Evolutionary conservation across 768 basidiomycete genomes (phyloP), one percentile per base, ranked within the genome.

Genomic region (Tulasnella sp.): DNA sequence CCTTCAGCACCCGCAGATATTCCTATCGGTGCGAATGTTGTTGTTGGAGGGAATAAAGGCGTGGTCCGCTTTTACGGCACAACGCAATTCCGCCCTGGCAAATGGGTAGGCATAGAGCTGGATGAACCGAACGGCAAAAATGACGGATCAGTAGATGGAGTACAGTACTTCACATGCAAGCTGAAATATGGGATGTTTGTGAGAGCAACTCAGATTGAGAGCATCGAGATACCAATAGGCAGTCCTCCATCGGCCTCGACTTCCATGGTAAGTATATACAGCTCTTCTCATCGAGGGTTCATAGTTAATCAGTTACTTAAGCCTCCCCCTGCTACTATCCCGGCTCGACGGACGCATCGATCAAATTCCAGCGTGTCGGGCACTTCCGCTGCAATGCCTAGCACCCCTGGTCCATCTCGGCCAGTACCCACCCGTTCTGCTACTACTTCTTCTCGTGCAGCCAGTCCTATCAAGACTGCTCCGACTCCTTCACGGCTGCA

Each of bases 91-190:
- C 76, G 86, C 19, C 65, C 78, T 1, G 95, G 95, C 0, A 89
- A 84, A 72, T 99, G 93, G 93, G 74, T 95, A 44, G 95, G 95
- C 8, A 78, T 98, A 47, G 91, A 93, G 61, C 74, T 99, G 40
- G 76, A 73, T 51, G 80, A 82, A 59, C 66, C 77, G 6, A 81
- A 76, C 39, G 95, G 95, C 33, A 99, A 98, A 79, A 99, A 99
- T 69, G 87, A 98, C 59, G 95, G 95, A 1, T 75, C 78, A 1
- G 83, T 99, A 6, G 71, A 81, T 31, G 89, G 83, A 13, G 65
- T 78, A 43, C 56, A 65, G 1, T 99, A 98, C 68, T 99, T 99
- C 64, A 70, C 68, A 15, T 96, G 90, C 68, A 74, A 73, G 59
- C 68, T 71, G 41, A 70, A 71, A 27, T 69, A 86, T 68, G 95